Percentiles rank a stretch among this genome's conserved stretches.
phyloP scores from a whole-genome alignment of 768 basidiomycete species.

The Lactarius sanguifluus region DNA sequence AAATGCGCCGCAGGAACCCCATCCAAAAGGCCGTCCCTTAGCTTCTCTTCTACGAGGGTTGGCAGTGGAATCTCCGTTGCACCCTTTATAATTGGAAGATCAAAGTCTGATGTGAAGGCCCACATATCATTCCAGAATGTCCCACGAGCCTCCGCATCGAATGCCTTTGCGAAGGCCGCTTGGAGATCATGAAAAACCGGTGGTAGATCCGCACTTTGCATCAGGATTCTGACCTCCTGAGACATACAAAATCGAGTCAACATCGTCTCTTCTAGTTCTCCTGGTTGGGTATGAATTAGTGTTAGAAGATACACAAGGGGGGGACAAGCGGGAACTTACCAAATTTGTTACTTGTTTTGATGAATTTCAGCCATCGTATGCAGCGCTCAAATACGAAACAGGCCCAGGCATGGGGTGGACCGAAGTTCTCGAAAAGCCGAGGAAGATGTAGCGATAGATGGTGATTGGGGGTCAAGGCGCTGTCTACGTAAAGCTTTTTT shows the following conservation, averaged over 20 bases:
- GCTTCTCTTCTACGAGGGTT: too few relatives aligned
- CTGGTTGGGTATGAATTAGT: slow-evolving; percentile 19
- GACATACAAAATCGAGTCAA: slow-evolving; percentile 1
- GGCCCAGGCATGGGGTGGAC: slow-evolving; percentile 41
- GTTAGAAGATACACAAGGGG: not conserved
- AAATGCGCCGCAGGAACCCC: too few relatives aligned
- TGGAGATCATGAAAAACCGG: not conserved
- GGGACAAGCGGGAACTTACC: slow-evolving; percentile 31
- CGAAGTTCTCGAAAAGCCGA: slow-evolving; percentile 36
- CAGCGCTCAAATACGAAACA: slow-evolving; percentile 40
- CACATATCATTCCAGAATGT: not conserved
- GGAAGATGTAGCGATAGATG: slow-evolving; percentile 45
- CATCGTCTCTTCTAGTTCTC: slow-evolving; percentile 35
- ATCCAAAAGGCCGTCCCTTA: too few relatives aligned
- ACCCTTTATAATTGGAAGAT: too few relatives aligned
- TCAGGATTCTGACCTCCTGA: not conserved
- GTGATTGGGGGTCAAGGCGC: slow-evolving; percentile 39
- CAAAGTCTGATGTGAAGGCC: too few relatives aligned
- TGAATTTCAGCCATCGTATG: slow-evolving; percentile 36
- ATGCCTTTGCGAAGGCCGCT: not conserved
- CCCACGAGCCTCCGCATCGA: not conserved
- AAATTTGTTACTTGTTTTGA: slow-evolving; percentile 37
- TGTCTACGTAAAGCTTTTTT: slow-evolving; percentile 35
- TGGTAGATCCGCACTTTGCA: not conserved
- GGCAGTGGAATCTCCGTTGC: too few relatives aligned